Evolutionary conservation across 352 stramenopile species (phyloP).

Genomic region (Pythium oligandrum): DNA sequence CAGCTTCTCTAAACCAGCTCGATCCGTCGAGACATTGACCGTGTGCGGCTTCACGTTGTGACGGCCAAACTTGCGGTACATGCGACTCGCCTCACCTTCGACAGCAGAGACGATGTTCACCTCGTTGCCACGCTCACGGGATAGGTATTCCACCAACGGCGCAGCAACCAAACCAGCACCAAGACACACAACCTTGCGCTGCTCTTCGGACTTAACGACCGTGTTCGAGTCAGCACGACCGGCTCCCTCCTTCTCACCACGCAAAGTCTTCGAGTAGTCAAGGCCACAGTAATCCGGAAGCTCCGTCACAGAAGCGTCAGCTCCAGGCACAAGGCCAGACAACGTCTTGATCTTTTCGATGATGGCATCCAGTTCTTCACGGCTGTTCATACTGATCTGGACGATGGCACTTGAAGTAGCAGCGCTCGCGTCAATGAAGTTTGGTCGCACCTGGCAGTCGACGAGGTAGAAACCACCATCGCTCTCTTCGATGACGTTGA

Average conservation of each 20-base stretch:
- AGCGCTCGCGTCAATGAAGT: constrained; percentile 38
- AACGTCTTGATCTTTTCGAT: constrained; percentile 84
- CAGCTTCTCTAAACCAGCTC: constrained; percentile 50
- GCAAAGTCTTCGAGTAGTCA: constrained; percentile 69
- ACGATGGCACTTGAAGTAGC: constrained; percentile 72
- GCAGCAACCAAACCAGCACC: constrained; percentile 79
- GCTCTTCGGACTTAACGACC: constrained; percentile 47
- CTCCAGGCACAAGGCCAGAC: constrained; percentile 75
- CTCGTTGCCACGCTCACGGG: constrained; percentile 60
- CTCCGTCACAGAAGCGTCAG: constrained; percentile 82
- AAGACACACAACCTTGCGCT: constrained; percentile 84
- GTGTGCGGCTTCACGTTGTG: constrained; percentile 66
- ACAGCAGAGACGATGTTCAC: constrained; percentile 73
- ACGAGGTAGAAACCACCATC: constrained; percentile 88
- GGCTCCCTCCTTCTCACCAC: constrained; percentile 51
- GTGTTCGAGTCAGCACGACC: constrained; percentile 19
- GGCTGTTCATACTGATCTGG: constrained; percentile 74
- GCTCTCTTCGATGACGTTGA: constrained; percentile 92
- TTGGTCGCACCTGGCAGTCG: constrained; percentile 87
- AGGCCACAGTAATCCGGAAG: constrained; percentile 73
- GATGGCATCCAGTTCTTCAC: constrained; percentile 76
- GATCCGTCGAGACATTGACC: constrained; percentile 72
- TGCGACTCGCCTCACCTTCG: constrained; percentile 63
- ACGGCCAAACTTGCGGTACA: constrained; percentile 63
- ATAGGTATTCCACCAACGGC: constrained; percentile 86